Base-by-base conservation (phyloP, 1,139 yeast species). In the Diutina rugosa region DNA sequence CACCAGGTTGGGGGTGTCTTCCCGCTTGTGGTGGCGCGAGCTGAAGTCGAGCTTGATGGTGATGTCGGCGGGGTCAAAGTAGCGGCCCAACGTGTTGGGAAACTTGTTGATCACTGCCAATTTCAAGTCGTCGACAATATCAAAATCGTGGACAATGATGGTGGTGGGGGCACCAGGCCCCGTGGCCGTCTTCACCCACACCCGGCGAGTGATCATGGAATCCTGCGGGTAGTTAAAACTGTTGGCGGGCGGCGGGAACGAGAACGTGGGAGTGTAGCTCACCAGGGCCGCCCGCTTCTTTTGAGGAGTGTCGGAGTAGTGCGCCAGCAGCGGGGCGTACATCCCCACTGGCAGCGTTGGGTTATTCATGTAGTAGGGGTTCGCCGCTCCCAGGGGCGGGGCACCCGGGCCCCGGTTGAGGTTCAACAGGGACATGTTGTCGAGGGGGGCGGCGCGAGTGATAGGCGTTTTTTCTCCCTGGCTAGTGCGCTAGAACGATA, bases 71-170 rank as follows among this genome's bases (percentile, higher is more conserved):
- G 93, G 88, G 64, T 89, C 96, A 58, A 74, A 79, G 18, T 69
- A 65, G 54, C 78, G 69, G 0, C 84, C 93, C 56, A 88, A 70
- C 0, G 90, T 74, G 48, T 84, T 84, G 12, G 95, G 95, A 63
- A 81, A 89, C 63, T 85, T 85, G 57, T 70, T 72, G 55, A 82
- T 67, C 0, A 87, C 76, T 57, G 80, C 74, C 29, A 76, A 71
- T 64, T 88, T 89, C 63, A 89, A 72, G 65, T 89, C 96, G 65
- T 89, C 96, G 5, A 88, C 78, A 1, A 88, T 72, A 61, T 85
- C 89, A 32, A 67, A 64, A 29, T 78, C 78, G 32, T 72, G 71
- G 1, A 85, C 83, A 57, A 73, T 65, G 4, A 88, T 70, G 0
- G 95, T 82, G 0, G 96, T 88, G 5, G 95, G 87, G 0, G 80